Percentiles rank a stretch among this genome's conserved stretches.
Conservation (phyloP, 768 basidiomycete species). For the Stropharia rugosoannulata region DNA sequence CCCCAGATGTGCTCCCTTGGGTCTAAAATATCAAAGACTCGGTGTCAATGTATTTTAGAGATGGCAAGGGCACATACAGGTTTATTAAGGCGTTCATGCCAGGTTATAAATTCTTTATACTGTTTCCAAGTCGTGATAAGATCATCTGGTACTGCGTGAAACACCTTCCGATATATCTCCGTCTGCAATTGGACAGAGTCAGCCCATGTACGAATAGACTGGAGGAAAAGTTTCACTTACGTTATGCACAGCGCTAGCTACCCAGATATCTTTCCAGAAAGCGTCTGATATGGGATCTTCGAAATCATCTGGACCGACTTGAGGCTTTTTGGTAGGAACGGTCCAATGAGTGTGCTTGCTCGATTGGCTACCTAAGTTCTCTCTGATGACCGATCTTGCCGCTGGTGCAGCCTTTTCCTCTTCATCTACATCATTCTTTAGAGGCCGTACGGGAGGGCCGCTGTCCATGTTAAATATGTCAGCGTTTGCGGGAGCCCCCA, state of each 20-base stretch:
- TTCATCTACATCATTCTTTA: slow-evolving; percentile 39
- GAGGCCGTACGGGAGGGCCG: slow-evolving; percentile 45
- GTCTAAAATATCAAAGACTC: slow-evolving; percentile 31
- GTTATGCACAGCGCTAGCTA: slow-evolving; percentile 84
- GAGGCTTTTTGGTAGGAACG: slow-evolving; percentile 65
- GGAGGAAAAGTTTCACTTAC: slow-evolving; percentile 42
- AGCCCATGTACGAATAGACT: slow-evolving; percentile 15
- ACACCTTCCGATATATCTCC: slow-evolving; percentile 93
- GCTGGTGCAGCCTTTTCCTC: slow-evolving; percentile 49
- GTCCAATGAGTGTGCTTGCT: slow-evolving; percentile 54
- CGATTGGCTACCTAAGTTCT: slow-evolving; percentile 51
- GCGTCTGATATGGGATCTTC: slow-evolving; percentile 84
- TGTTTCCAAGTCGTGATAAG: slow-evolving; percentile 93
- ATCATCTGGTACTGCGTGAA: slow-evolving; percentile 93
- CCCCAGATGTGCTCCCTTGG: slow-evolving; percentile 36
- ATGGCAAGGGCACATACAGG: slow-evolving; percentile 42
- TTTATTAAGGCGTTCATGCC: slow-evolving; percentile 75
- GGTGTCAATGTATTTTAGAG: slow-evolving; percentile 1
- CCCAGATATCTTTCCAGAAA: slow-evolving; percentile 93
- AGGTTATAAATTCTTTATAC: slow-evolving; percentile 78
- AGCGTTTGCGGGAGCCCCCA: slow-evolving; percentile 56
- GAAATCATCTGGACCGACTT: slow-evolving; percentile 74
- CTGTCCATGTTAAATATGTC: slow-evolving; percentile 39
- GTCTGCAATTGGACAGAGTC: slow-evolving; percentile 52
- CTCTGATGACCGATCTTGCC: slow-evolving; percentile 51